These are phyloP conservation scores for Tetradesmus obliquus DNA, from an alignment of 139 green algal genomes.

Conservation along the genomic window DNA sequence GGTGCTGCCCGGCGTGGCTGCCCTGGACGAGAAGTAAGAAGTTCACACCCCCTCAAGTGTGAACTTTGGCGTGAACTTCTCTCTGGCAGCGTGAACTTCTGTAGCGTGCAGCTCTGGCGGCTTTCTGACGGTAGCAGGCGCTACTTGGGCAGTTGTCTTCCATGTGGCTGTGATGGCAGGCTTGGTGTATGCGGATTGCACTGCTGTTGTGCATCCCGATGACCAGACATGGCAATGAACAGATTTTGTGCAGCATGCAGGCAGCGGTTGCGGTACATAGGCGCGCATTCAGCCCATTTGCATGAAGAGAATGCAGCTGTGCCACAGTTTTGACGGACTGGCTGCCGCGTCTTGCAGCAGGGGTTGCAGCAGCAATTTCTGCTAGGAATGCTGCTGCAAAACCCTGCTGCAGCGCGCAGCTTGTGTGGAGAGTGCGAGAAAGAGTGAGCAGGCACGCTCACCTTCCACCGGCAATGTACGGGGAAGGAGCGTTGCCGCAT, in stretches of 20 bases:
- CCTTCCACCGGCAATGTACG: neutral
- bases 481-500: neutral
- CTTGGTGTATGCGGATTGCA: neutral
- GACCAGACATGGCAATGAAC: neutral
- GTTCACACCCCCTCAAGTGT: neutral
- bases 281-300: neutral
- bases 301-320: neutral
- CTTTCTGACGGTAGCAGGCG: neutral
- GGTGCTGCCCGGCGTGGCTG: constrained; percentile 96
- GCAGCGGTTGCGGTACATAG: neutral
- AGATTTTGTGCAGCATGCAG: neutral
- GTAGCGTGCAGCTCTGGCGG: neutral
- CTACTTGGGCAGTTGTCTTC: neutral
- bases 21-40: constrained; percentile 89
- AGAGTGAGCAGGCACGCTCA: neutral
- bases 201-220: neutral
- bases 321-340: neutral
- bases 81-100: neutral
- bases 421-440: neutral
- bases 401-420: neutral
- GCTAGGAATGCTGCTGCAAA: neutral
- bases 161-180: neutral
- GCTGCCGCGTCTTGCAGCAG: neutral
- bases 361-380: neutral
- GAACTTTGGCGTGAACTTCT: neutral